These are phyloP conservation scores for Hyaloscypha finlandica DNA, from an alignment of 495 filamentous ascomycete species.

Conservation along the genomic window DNA sequence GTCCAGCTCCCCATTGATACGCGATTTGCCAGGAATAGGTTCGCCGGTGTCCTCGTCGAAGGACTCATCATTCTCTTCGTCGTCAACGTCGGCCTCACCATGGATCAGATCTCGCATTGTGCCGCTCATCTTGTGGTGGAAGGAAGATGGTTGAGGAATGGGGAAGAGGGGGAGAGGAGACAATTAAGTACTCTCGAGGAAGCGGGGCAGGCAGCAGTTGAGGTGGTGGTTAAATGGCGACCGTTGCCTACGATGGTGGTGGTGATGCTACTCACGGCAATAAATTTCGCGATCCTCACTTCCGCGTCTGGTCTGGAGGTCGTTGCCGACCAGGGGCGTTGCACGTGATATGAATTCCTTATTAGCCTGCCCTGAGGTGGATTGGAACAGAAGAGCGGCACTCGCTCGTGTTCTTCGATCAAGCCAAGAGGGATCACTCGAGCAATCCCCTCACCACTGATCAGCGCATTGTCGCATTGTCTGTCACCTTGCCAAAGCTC, in stretches of 20 bases:
- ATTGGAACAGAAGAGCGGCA: no score
- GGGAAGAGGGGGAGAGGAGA: slow-evolving; percentile 3
- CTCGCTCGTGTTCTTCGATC: no score
- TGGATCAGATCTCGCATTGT: slow-evolving; percentile 73
- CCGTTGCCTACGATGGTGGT: slow-evolving; percentile 8
- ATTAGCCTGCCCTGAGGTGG: no score
- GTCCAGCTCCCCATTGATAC: slow-evolving; percentile 50
- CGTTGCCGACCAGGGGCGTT: neutral
- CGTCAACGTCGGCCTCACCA: slow-evolving; percentile 79
- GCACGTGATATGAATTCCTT: no score
- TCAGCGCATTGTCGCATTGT: no score
- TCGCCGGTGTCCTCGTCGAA: slow-evolving; percentile 81
- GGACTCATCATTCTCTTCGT: slow-evolving; percentile 88
- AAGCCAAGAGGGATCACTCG: no score
- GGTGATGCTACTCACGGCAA: neutral
- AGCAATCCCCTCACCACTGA: no score
- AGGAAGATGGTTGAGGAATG: slow-evolving; percentile 11
- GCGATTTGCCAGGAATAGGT: slow-evolving; percentile 43
- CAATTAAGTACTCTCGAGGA: slow-evolving; percentile 11
- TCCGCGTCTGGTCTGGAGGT: neutral
- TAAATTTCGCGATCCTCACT: slow-evolving; percentile 3
- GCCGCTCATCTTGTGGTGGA: slow-evolving; percentile 55
- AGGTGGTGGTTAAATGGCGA: slow-evolving; percentile 14
- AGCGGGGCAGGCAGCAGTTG: neutral
- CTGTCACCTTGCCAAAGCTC: no score